Percentiles rank a stretch among this genome's conserved stretches.
Conservation (phyloP, 2,329 filamentous ascomycete genomes). For the Claviceps purpurea region DNA sequence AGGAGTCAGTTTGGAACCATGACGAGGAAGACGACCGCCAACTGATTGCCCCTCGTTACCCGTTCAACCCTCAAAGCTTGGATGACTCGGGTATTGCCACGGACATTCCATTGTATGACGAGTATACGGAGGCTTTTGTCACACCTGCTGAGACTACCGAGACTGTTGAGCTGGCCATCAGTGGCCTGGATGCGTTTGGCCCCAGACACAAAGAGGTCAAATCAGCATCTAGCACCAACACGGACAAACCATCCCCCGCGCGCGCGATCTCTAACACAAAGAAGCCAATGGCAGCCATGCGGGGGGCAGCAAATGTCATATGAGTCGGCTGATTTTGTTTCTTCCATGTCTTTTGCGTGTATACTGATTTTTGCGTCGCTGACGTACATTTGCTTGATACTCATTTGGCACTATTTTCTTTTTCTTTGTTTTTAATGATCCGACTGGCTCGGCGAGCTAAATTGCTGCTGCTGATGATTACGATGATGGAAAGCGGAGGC, state of each 20-base stretch:
- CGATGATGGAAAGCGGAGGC: background rate
- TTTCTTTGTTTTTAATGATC: background rate
- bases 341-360: background rate
- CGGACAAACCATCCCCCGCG: constrained; percentile 50
- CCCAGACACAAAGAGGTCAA: constrained; percentile 25
- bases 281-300: constrained; percentile 11
- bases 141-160: constrained; percentile 38
- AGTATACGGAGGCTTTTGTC: constrained; percentile 35
- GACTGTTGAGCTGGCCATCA: constrained; percentile 31
- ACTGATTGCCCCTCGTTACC: background rate
- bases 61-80: constrained; percentile 4
- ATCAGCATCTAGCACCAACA: constrained; percentile 43
- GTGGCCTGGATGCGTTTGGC: constrained; percentile 26
- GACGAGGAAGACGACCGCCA: constrained; percentile 24
- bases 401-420: background rate
- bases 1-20: constrained; percentile 28
- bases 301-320: constrained; percentile 13
- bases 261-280: constrained; percentile 39
- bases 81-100: constrained; percentile 25
- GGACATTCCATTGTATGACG: constrained; percentile 26
- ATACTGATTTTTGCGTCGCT: too few relatives aligned
- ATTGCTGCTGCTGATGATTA: background rate
- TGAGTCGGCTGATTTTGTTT: constrained; percentile 2
- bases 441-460: background rate
- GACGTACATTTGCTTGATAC: background rate